Base-by-base conservation (phyloP, 495 filamentous ascomycete genomes). In the Xylaria telfairii region DNA sequence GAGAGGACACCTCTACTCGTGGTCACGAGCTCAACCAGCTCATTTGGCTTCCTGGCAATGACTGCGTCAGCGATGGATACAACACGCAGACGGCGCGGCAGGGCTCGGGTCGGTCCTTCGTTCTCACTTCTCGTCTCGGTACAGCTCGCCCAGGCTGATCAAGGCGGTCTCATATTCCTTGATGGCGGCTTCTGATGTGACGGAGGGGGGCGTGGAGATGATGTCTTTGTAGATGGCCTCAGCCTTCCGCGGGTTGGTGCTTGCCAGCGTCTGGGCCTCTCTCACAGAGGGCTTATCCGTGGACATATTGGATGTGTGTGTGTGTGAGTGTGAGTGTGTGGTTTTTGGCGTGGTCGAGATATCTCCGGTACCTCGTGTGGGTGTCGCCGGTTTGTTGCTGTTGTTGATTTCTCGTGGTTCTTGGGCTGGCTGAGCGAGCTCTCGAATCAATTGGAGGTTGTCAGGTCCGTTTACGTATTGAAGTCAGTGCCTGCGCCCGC, bases 21-120 rank as follows among this genome's bases (percentile, higher is more conserved):
- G 73, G 90, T 94, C 73, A 99, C 92, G 75, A 99, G 88, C 72
- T 94, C 92, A 61, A 96, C 93, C 61, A 99, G 92, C 79, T 96
- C 94, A 74, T 95, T 81, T 74, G 92, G 83, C 82, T 94, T 93
- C 83, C 87, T 89, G 68, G 12, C 17, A 62, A 32, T 65, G 37
- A 21, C 49, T 34, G 47, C 28, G 59, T 77, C 67, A 75, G 72
- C 61, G 67, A 64, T 26, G 0, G n/a, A 21, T n/a, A 12, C 17
- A 19, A n/a, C 26, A n/a, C 13, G 47, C 39, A 47, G 21, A 64
- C 65, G 13, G 59, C 39, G 12, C 4, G 32, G 21, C 37, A 28
- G 12, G 26, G 15, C 21, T 9, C 13, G 61, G 12, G 49, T 24
- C 6, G 15, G 62, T 15, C 26, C 4, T 13, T 19, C 8, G 24